These are phyloP conservation scores for Jatropha podagrica DNA, from an alignment of 441 rosid genomes.

Conservation along the genomic window DNA sequence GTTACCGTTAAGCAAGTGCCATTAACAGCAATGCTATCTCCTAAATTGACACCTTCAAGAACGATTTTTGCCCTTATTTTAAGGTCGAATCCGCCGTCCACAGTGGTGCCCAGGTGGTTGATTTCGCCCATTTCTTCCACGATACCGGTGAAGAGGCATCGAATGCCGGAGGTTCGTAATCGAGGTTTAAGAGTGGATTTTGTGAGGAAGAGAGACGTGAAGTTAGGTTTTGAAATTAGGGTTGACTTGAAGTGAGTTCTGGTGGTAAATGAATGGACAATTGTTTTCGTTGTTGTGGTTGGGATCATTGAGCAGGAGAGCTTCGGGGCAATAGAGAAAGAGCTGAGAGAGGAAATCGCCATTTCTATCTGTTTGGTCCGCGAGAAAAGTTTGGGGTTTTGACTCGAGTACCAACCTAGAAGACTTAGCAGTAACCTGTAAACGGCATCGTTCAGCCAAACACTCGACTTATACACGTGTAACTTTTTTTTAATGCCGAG, in stretches of 20 bases:
- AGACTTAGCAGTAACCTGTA: no score
- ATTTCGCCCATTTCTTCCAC: slow-evolving; percentile 83
- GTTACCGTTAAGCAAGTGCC: slow-evolving; percentile 94
- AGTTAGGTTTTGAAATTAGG: slow-evolving; percentile 24
- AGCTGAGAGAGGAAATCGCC: slow-evolving; percentile 33
- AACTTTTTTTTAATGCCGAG: no score
- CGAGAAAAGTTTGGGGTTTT: neutral
- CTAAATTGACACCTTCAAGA: slow-evolving; percentile 59
- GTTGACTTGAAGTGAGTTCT: slow-evolving; percentile 22
- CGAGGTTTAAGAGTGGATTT: slow-evolving; percentile 20
- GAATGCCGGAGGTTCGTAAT: slow-evolving; percentile 25
- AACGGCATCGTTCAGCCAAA: no score
- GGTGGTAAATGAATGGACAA: slow-evolving; percentile 11
- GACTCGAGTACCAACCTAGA: no score
- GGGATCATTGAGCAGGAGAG: slow-evolving; percentile 17
- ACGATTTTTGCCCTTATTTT: slow-evolving; percentile 58
- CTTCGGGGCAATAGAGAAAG: slow-evolving; percentile 25
- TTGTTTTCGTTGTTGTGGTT: neutral
- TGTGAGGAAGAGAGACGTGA: slow-evolving; percentile 28
- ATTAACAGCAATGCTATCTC: slow-evolving; percentile 82
- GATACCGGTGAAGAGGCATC: slow-evolving; percentile 79
- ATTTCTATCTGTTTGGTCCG: slow-evolving; percentile 18
- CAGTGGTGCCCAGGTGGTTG: slow-evolving; percentile 46
- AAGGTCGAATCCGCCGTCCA: slow-evolving; percentile 60
- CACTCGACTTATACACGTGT: no score